Percentiles rank a stretch among this genome's conserved stretches.
Evolutionary conservation across 2,329 filamentous ascomycete species (phyloP).

Genomic region (Penicillium nordicum): DNA sequence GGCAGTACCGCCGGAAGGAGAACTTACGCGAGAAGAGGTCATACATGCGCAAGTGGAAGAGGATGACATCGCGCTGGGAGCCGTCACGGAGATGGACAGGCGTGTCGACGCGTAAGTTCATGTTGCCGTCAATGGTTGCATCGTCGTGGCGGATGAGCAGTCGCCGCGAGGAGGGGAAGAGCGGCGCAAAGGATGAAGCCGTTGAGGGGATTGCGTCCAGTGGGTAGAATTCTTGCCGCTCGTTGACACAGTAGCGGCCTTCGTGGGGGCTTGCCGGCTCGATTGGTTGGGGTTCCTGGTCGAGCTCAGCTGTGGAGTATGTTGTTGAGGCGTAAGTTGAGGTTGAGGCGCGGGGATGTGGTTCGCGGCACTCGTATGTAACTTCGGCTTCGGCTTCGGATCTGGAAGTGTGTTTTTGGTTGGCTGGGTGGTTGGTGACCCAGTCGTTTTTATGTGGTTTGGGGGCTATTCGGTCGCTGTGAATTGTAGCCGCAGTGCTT

Average conservation of each 20-base stretch:
- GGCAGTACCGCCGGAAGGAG: conserved; percentile 84
- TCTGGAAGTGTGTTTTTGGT: neutral
- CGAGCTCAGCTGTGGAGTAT: conserved; percentile 57
- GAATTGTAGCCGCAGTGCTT: conserved; percentile 40
- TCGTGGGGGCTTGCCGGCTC: neutral
- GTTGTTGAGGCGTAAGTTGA: conserved; percentile 78
- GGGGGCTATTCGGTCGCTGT: conserved; percentile 33
- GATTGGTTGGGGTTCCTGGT: conserved; percentile 33
- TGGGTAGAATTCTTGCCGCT: conserved; percentile 58
- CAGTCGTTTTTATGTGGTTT: conserved; percentile 21
- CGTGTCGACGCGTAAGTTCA: conserved; percentile 90
- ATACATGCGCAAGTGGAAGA: conserved; percentile 95
- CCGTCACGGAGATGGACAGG: conserved; percentile 58
- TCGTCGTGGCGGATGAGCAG: conserved; percentile 87
- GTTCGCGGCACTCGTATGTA: neutral
- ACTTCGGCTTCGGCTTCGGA: neutral
- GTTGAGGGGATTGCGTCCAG: conserved; percentile 70
- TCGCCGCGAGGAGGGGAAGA: conserved; percentile 82
- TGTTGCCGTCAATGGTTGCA: conserved; percentile 84
- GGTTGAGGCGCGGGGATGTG: conserved; percentile 55
- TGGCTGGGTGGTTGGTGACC: neutral
- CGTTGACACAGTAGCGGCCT: conserved; percentile 48
- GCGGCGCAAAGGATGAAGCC: conserved; percentile 73
- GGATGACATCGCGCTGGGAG: conserved; percentile 63
- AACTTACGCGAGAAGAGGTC: conserved; percentile 83